Base-by-base conservation (phyloP, 257 asterid genomes). In the Ilex asprella region DNA sequence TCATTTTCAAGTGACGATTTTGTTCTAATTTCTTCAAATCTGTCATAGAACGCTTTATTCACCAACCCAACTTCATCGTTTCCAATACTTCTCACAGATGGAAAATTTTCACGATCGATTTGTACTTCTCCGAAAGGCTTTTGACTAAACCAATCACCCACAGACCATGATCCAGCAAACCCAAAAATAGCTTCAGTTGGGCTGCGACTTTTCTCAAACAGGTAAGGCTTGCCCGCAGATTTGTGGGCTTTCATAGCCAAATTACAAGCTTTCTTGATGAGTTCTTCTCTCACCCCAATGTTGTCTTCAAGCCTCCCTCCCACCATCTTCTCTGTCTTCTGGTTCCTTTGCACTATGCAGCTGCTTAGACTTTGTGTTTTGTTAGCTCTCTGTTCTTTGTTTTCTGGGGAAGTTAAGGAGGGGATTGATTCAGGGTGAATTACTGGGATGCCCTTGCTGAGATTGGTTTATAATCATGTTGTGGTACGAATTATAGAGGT, bases 151-250 rank as follows among this genome's bases (percentile, higher is more conserved):
- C 93, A 86, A 62, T 83, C 79, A 13, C 60, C 76, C 30, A 67
- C 81, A 4, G 79, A 59, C 98, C 96, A 88, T 2, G 85, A 77
- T 55, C 95, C 91, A 0, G 95, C 75, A 60, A 91, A 91, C 59
- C 89, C 86, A 65, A 88, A 84, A 53, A 79, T 68, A 31, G 78
- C 80, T 11, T 87, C 91, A 11, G 63, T 59, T 3, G 91, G 69
- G 0, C 80, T 66, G 27, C 27, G 27, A 47, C 12, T 78, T 67
- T 64, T 82, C 3, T 91, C 95, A 12, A 70, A 74, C 12, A 85
- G 27, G 69, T 83, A 90, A 0, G 73, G 84, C 74, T 78, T 79
- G 43, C 55, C 73, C n/a, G 89, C 76, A 53, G 72, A 67, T 59
- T 73, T 82, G 1, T 85, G 95, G 58, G 95, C 95, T 78, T 87